These are phyloP conservation scores for Nevesoporus exiguus DNA, from an alignment of 768 basidiomycete species.

Conservation along the genomic window DNA sequence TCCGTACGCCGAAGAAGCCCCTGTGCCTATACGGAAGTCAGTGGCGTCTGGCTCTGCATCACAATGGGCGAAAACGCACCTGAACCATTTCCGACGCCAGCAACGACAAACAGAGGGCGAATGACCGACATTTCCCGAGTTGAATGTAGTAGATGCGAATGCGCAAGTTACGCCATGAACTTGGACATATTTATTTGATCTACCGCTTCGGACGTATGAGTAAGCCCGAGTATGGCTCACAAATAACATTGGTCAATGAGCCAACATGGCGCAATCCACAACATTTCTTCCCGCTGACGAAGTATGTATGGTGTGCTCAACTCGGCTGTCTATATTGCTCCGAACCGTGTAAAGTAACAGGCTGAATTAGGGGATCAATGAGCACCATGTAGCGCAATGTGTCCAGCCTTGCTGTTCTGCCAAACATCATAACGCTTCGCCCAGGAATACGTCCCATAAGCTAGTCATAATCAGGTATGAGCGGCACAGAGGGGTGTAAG, in stretches of 20 bases:
- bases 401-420: slow-evolving; percentile 81
- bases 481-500: neutral
- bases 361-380: slow-evolving; percentile 18
- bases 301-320: neutral
- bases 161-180: neutral
- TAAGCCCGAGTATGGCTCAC: slow-evolving; percentile 14
- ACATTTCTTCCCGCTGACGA: neutral
- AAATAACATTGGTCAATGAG: slow-evolving; percentile 13
- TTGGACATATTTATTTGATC: neutral
- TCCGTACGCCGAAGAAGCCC: slow-evolving; percentile 55
- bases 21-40: slow-evolving; percentile 42
- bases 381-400: slow-evolving; percentile 45
- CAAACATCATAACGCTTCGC: slow-evolving; percentile 63
- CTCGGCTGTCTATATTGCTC: slow-evolving; percentile 16
- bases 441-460: slow-evolving; percentile 78
- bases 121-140: slow-evolving; percentile 27
- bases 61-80: slow-evolving; percentile 20
- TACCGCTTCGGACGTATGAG: slow-evolving; percentile 5
- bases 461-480: slow-evolving; percentile 37
- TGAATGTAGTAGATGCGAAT: neutral
- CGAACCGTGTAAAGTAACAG: slow-evolving; percentile 10
- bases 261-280: slow-evolving; percentile 11
- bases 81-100: slow-evolving; percentile 47
- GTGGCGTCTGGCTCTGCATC: neutral
- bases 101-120: slow-evolving; percentile 55